Evolutionary conservation across 2,329 filamentous ascomycete genomes (phyloP), one percentile per base, ranked within the genome.

Genomic region (Cadophora malorum): DNA sequence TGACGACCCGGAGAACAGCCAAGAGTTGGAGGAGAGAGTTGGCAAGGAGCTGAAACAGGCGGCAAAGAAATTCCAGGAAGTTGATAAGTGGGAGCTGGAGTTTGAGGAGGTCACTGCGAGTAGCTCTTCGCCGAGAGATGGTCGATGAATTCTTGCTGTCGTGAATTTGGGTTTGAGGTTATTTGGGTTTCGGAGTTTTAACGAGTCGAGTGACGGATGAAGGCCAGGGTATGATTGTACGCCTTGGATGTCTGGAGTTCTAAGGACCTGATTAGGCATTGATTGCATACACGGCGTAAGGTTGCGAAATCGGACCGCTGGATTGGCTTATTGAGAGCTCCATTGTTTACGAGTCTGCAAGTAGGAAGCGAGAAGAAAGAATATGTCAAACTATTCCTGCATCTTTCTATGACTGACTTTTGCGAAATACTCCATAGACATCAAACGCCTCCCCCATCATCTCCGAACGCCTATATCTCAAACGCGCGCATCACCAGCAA

Each of bases 21-120:
- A 79, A 74, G 72, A 78, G 72, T 49, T 80, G 74, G 76, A 80
- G 66, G 78, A 78, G 60, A 77, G 80, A 7, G 76, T 83, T 59
- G 80, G 83, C 7, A 74, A 74, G 60, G 76, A 78, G 80, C 80
- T 91, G 69, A 86, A 86, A 78, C 81, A 83, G 61, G 86, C 87
- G 50, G 82, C 82, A 10, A 83, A 81, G 76, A 91, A 91, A 78
- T 91, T 91, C 74, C 83, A 86, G 76, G 89, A 91, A 78, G 89
- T 91, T 50, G 89, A 91, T 76, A 81, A 84, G 78, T 91, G 88
- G 88, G 83, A 89, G 79, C 79, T 91, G 69, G 87, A 88, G 62
- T 91, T 86, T 78, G 89, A 91, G 80, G 87, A 89, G 72, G 83
- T 88, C 60, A 83, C 83, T 25, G 83, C 85, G 77, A 83, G 82